Base-by-base conservation (phyloP, 2,329 filamentous ascomycete species). In the Exophiala calicioides region DNA sequence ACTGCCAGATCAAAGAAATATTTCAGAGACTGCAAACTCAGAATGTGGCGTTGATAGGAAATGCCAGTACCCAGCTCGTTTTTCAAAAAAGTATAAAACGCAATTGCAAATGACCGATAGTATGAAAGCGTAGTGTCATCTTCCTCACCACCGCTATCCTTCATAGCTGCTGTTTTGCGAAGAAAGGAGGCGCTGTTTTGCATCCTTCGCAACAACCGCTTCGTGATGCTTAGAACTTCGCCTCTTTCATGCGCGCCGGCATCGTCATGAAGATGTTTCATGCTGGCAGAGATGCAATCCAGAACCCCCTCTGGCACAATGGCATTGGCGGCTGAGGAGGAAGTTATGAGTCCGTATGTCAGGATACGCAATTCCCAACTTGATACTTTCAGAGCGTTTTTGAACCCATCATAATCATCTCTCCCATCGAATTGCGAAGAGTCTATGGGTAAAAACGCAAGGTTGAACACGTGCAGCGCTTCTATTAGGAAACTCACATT, bases 11-110 rank as follows among this genome's bases (percentile, higher is more conserved):
- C 44, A 15, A 47, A 36, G 27, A 58, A 91, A 70, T 41, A 85
- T 75, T 72, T 73, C 20, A 91, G 68, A 1, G 85, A 82, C 60
- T 84, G 89, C 4, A 97, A 67, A 2, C 88, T 82, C 2, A 86
- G 87, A 35, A 90, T 86, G 58, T 95, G 91, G 5, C 90, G 81
- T 63, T 95, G 90, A 62, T 97, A 98, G 8, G 90, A 93, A 12
- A 88, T 82, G 1, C 86, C 90, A 2, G 90, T 84, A 2, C 81
- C 78, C 16, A 98, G 71, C 59, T 97, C 90, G 27, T 73, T 71
- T 42, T 81, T 52, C 31, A 58, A 21, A 24, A 56, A 58, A 5
- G 23, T 24, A 16, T 42, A 53, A 13, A 52, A 51, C 7, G 20
- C 19, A 15, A 12, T n/a, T 4, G 32, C 12, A 19, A 58, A 57